Conservation (phyloP, 2,329 filamentous ascomycete species). For the Fusarium buharicum region DNA sequence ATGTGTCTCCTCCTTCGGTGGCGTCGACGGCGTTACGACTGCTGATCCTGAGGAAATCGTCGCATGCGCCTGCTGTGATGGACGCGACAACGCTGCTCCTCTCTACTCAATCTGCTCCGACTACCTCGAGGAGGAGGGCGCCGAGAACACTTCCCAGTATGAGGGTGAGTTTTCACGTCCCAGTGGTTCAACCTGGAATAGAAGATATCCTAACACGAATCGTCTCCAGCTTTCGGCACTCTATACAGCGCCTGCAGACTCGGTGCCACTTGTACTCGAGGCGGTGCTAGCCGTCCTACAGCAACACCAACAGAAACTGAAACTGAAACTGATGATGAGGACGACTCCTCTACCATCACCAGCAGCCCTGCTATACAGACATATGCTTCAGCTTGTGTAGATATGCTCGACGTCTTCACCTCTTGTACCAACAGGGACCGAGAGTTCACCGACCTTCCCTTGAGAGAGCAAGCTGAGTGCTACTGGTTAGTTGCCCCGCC, state of each 20-base stretch:
- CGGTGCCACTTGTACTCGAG: conserved; percentile 17
- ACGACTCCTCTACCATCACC: conserved; percentile 23
- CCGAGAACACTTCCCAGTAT: conserved; percentile 37
- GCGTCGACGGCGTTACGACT: conserved; percentile 35
- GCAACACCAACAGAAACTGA: conserved; percentile 15
- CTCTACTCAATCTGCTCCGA: conserved; percentile 46
- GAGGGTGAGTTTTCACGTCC: conserved; percentile 35
- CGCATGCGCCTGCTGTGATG: conserved; percentile 47
- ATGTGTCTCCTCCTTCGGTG: conserved; percentile 43
- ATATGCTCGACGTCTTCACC: conserved; percentile 44
- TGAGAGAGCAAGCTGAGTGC: conserved; percentile 47
- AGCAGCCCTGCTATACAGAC: conserved; percentile 29
- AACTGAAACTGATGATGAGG: conserved; percentile 1
- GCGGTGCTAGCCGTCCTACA: conserved; percentile 10
- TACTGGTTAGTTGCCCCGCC: conserved; percentile 45
- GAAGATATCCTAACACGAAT: conserved; percentile 18
- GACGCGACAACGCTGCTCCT: conserved; percentile 34
- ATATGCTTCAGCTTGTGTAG: conserved; percentile 40
- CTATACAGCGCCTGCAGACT: conserved; percentile 42
- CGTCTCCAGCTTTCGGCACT: conserved; percentile 40
- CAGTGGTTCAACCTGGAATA: background rate
- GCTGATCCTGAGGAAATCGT: conserved; percentile 40
- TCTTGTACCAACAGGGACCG: conserved; percentile 42
- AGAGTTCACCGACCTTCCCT: conserved; percentile 43
- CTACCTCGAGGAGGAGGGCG: conserved; percentile 43